Evolutionary conservation across 78 protist species (phyloP), one percentile per base, ranked within the genome.

Genomic region (Diacronema lutheri): DNA sequence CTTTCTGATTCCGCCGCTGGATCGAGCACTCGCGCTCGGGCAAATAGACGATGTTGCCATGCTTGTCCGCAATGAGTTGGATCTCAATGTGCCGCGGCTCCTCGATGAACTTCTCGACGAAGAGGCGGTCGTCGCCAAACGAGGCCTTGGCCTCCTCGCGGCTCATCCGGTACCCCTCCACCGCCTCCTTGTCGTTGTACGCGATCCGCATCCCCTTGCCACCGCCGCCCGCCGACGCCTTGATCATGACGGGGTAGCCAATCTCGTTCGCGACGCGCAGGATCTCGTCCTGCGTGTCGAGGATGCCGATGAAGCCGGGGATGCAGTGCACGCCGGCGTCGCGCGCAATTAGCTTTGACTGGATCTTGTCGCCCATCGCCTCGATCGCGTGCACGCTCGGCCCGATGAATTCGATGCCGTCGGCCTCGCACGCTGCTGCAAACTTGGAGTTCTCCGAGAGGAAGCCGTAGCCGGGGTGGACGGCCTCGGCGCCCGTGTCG

Each of bases 391-490:
- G 77, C 16, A 87, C 13, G n/a, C 76, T 69, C 31, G 95, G 93
- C 6, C 98, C 98, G n/a, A 96, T 91, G 88, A 96, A 96, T 20
- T 23, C 77, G 68, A 95, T 41, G 37, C 68, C 77, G 23, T 62
- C 21, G 20, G 50, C 35, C 83, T 44, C 86, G 56, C 91, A 72
- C 56, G 16, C n/a, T 12, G 79, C 72, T 4, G 94, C 92, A 71
- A 96, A 96, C 26, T 4, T 62, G 16, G 93, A 87, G 71, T 96
- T 96, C 83, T 97, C 99, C 6, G 98, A 95, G 55, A 97, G 89
- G 84, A 97, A 97, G 37, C 99, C 99, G 84, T 96, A 97, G 68
- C 99, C 99, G 1, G 99, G 99, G 78, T 98, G 99, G 26, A 92
- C 89, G 19, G 95, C 85, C 81, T 89, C 81, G 21, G 98, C 99